phyloP scores from a whole-genome alignment of 345 rosid species.

The Adansonia digitata region DNA sequence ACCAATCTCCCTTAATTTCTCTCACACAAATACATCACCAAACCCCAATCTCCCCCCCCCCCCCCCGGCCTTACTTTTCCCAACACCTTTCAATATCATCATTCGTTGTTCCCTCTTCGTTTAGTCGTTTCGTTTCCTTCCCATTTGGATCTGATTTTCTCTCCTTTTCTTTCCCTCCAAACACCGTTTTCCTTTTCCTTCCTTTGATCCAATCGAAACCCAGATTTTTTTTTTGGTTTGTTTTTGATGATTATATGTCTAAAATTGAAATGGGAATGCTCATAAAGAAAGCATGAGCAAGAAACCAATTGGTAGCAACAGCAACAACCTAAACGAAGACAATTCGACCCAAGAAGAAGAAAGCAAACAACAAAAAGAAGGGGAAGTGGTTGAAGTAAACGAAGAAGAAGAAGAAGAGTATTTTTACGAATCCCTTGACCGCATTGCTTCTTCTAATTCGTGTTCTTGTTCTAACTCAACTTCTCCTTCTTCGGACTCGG shows the following conservation, averaged over 20 bases:
- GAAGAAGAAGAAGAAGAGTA: conserved; percentile 34
- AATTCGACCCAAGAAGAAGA: neutral
- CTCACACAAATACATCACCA: conserved; percentile 34
- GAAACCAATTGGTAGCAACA: neutral
- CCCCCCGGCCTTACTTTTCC: no score
- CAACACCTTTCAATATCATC: no score
- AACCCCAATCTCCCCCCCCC: conserved; percentile 20
- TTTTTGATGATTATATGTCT: neutral
- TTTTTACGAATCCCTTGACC: conserved; percentile 81
- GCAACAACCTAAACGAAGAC: neutral
- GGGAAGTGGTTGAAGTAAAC: conserved; percentile 22
- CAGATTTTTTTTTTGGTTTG: conserved; percentile 9
- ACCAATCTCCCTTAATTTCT: conserved; percentile 5
- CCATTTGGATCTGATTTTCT: conserved; percentile 35
- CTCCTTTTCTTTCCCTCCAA: conserved; percentile 7
- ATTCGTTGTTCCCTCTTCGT: no score
- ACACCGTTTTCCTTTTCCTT: neutral
- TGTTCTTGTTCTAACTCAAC: conserved; percentile 63
- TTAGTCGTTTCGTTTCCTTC: conserved; percentile 1
- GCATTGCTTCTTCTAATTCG: conserved; percentile 47
- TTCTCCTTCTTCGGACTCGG: conserved; percentile 63
- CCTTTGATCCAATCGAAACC: conserved; percentile 4
- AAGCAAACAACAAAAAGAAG: neutral
- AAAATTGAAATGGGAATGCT: neutral
- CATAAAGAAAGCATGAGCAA: neutral